phyloP scores from a whole-genome alignment of 352 stramenopile species.

The Globisporangium mamillatum region DNA sequence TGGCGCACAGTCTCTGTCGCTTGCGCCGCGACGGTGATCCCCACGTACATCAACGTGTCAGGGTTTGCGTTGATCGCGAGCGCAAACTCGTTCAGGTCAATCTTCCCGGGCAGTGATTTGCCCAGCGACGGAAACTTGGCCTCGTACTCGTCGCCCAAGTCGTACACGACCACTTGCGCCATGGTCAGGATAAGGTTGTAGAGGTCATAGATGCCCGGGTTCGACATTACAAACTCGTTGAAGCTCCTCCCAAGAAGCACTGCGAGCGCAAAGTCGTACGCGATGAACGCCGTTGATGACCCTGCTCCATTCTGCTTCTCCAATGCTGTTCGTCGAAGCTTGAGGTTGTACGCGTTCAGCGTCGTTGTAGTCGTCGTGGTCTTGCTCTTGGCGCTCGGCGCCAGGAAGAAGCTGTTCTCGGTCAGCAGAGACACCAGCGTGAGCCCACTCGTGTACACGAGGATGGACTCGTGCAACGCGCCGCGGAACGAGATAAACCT shows the following conservation, averaged over 20 bases:
- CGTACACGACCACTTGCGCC: background rate
- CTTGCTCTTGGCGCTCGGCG: background rate
- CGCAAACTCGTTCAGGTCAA: conserved; percentile 5
- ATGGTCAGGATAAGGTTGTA: conserved; percentile 3
- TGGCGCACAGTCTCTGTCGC: background rate
- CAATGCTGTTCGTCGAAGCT: background rate
- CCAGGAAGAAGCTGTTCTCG: conserved; percentile 3
- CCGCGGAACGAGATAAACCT: conserved; percentile 2
- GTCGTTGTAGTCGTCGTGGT: background rate
- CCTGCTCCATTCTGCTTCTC: background rate
- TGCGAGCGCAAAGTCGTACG: background rate
- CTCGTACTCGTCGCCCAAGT: background rate
- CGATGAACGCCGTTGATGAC: background rate
- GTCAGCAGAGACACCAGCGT: background rate
- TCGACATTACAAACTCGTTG: background rate
- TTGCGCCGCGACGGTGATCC: background rate
- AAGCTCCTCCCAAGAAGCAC: background rate
- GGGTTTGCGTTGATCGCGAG: background rate
- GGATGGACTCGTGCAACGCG: background rate
- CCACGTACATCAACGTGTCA: background rate
- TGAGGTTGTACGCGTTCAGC: background rate
- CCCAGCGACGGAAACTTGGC: background rate
- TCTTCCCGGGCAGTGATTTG: background rate
- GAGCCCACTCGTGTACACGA: background rate
- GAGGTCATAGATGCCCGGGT: background rate